These are phyloP conservation scores for Pistacia vera DNA, from an alignment of 345 rosid species.

Conservation along the genomic window DNA sequence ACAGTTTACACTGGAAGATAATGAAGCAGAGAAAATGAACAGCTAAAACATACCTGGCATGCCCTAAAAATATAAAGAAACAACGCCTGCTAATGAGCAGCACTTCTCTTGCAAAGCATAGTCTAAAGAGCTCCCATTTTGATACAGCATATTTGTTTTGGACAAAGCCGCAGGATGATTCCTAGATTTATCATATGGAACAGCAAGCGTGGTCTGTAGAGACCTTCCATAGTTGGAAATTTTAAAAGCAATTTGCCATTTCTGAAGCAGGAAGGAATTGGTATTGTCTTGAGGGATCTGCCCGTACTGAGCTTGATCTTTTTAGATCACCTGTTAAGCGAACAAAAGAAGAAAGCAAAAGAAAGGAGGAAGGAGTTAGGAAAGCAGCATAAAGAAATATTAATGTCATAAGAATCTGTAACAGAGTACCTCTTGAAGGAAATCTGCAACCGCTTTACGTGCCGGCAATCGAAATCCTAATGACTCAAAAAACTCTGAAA, in stretches of 20 bases:
- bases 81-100: slow-evolving; percentile 64
- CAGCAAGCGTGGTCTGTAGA: slow-evolving; percentile 47
- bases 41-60: slow-evolving; percentile 69
- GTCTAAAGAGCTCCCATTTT: slow-evolving; percentile 69
- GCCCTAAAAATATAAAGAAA: slow-evolving; percentile 79
- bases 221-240: slow-evolving; percentile 61
- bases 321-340: slow-evolving; percentile 69
- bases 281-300: slow-evolving; percentile 73
- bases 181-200: slow-evolving; percentile 52
- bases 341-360: not conserved
- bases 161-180: slow-evolving; percentile 63
- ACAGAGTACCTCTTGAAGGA: slow-evolving; percentile 85
- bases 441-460: slow-evolving; percentile 90
- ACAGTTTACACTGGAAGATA: no score
- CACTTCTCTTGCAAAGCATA: slow-evolving; percentile 69
- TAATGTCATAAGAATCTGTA: slow-evolving; percentile 7
- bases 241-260: slow-evolving; percentile 73
- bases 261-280: slow-evolving; percentile 59
- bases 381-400: slow-evolving; percentile 8
- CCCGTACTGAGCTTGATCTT: slow-evolving; percentile 98
- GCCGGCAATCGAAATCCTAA: slow-evolving; percentile 80
- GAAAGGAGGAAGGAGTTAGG: slow-evolving; percentile 4
- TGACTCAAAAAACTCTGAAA: slow-evolving; percentile 78
- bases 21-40: not conserved
- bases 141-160: slow-evolving; percentile 67